Conservation (phyloP, 176 grass and related monocot species). For the Thinopyrum elongatum region DNA sequence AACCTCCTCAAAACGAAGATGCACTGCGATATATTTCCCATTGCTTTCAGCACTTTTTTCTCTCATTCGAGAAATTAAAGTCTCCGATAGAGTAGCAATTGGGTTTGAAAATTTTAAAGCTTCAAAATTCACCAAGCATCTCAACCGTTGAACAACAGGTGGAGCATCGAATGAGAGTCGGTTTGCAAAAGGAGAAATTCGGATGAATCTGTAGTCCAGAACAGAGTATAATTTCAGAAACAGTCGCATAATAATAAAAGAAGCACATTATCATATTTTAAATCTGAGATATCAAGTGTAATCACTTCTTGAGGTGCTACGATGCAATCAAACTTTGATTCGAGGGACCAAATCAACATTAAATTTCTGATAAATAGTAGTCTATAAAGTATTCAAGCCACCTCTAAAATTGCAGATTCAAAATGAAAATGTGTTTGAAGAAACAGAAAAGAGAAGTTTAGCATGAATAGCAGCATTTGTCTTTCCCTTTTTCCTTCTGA, state of each 20-base stretch:
- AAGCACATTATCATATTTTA: neutral
- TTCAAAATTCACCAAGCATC: conserved; percentile 98
- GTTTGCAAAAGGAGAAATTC: conserved; percentile 97
- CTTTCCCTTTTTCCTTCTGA: neutral
- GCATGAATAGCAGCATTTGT: neutral
- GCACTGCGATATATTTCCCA: conserved; percentile 92
- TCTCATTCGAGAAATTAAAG: conserved; percentile 89
- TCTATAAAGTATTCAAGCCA: neutral
- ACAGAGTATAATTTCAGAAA: conserved; percentile 31
- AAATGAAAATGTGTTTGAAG: neutral
- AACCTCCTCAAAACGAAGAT: conserved; percentile 99
- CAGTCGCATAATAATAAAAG: neutral
- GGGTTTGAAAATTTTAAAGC: conserved; percentile 81
- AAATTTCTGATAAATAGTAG: neutral
- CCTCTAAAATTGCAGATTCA: neutral
- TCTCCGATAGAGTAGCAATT: conserved; percentile 73
- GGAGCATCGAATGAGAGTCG: conserved; percentile 94
- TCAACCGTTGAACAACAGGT: conserved; percentile 74
- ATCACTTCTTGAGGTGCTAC: neutral
- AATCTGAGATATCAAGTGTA: neutral
- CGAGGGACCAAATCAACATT: neutral
- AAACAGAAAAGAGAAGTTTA: neutral
- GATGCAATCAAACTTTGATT: neutral
- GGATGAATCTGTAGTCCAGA: conserved; percentile 68
- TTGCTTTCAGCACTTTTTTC: conserved; percentile 55